Evolutionary conservation across 305 asterid species (phyloP), one percentile per base, ranked within the genome.

Genomic region (Solanum hybrid): DNA sequence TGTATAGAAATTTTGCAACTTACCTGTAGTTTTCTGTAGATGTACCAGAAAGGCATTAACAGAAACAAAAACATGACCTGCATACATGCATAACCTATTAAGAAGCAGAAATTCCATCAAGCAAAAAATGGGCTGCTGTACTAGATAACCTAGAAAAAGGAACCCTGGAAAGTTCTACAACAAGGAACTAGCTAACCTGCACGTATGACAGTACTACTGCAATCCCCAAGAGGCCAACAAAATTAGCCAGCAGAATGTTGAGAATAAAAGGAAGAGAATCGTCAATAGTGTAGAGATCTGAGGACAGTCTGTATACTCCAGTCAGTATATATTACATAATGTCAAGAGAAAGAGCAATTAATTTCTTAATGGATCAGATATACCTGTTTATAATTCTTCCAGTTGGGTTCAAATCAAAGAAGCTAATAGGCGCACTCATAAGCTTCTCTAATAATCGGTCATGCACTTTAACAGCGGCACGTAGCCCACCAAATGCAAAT

Each of bases 311-410:
- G 90, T 86, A 95, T 69, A 85, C 89, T 89, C 46, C 84, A 81
- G 92, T 93, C 91, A 94, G 95, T 39, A 76, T 80, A 85, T 86
- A 86, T 42, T 8, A 81, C 34, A 71, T 89, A 61, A 51, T 40
- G 67, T 16, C 36, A 90, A 31, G 20, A 89, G 86, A 22, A 13
- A 85, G 87, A 28, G 34, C 42, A 24, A 35, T 37, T 40, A 75
- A 42, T 76, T 90, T 89, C 86, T 87, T 34, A 71, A 8, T 89
- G 87, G 51, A 91, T 36, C 86, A 46, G 90, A 80, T 26, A 89
- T 94, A 97, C 99, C 99, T 96, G 95, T 97, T 97, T 89, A 97
- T 92, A 92, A 97, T 96, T 94, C 99, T 96, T 90, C 99, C 99
- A 87, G 93, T 94, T 42, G 99, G 99, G 74, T 98, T 96, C 92